A percentile compares a stretch with the other conserved stretches of the same genome.
phyloP scores from a whole-genome alignment of 257 asterid species.

The Solanum megistacrolobum region DNA sequence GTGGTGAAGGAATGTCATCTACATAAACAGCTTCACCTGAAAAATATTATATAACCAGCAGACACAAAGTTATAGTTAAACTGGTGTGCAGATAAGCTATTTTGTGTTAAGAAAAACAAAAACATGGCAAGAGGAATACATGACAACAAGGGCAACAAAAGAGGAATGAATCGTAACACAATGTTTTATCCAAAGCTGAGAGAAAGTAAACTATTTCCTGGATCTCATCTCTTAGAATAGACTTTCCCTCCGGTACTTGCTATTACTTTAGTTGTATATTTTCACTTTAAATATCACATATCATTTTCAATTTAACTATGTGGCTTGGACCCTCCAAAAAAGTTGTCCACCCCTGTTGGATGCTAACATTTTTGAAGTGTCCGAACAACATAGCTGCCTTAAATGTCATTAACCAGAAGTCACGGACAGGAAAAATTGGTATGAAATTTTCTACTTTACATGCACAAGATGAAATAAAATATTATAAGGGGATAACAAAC shows the following conservation, averaged over 20 bases:
- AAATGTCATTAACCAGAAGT: not conserved
- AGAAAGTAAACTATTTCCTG: not conserved
- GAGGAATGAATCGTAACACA: not conserved
- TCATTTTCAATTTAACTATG: not conserved
- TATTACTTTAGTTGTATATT: not conserved
- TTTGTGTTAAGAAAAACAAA: not conserved
- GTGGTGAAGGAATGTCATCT: slow-evolving; percentile 74
- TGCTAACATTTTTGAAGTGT: not conserved
- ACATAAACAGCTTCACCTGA: slow-evolving; percentile 17
- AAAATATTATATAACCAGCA: not conserved
- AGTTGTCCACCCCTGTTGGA: not conserved
- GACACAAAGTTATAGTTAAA: not conserved
- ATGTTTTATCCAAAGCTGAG: not conserved
- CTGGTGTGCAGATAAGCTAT: not conserved
- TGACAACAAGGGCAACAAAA: not conserved
- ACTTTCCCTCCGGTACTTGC: not conserved
- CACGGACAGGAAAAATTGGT: not conserved
- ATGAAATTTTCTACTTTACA: not conserved
- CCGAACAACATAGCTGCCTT: not conserved
- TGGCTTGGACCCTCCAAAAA: not conserved
- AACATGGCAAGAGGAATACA: not conserved
- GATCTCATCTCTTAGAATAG: not conserved
- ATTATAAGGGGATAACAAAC: slow-evolving; percentile 11
- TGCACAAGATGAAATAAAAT: not conserved
- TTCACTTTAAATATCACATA: not conserved